Percentiles rank a stretch among this genome's conserved stretches.
Conservation (phyloP, 75 land plant genomes). For the Cryptomeria japonica region DNA sequence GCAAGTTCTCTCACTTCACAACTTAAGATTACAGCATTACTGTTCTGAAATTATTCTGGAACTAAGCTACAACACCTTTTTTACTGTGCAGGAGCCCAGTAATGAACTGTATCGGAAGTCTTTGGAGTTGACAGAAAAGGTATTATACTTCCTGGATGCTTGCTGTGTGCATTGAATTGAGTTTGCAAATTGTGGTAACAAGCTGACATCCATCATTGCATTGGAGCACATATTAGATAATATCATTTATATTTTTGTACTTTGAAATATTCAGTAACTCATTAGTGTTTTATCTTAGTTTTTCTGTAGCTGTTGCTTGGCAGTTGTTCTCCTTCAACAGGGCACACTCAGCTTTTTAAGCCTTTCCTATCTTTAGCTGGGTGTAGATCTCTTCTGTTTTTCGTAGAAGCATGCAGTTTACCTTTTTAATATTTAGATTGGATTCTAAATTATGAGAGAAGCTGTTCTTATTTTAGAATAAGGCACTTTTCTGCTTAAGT, state of each 20-base stretch:
- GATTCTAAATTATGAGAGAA: too few species aligned
- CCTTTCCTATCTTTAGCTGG: too few species aligned
- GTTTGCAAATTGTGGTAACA: background rate
- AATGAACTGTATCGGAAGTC: slow-evolving; percentile 13
- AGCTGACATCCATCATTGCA: background rate
- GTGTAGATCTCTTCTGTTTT: too few species aligned
- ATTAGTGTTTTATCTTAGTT: background rate
- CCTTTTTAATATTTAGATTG: too few species aligned
- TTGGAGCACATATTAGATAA: background rate
- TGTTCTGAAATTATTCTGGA: background rate
- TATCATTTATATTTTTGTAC: background rate
- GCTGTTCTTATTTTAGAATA: too few species aligned
- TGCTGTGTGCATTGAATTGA: background rate
- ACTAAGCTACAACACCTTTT: background rate
- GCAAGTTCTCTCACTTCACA: background rate
- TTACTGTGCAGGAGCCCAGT: background rate
- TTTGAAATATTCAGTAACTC: background rate
- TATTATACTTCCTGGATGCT: background rate
- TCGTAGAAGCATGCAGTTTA: too few species aligned
- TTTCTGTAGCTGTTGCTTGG: too few species aligned
- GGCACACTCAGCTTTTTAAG: too few species aligned
- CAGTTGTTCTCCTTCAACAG: too few species aligned
- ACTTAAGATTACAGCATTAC: background rate
- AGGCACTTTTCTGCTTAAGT: too few species aligned
- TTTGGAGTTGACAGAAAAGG: slow-evolving; percentile 11